These are phyloP conservation scores for Plasmodium cynomolgi DNA, from an alignment of 169 alveolate species.

Conservation along the genomic window DNA sequence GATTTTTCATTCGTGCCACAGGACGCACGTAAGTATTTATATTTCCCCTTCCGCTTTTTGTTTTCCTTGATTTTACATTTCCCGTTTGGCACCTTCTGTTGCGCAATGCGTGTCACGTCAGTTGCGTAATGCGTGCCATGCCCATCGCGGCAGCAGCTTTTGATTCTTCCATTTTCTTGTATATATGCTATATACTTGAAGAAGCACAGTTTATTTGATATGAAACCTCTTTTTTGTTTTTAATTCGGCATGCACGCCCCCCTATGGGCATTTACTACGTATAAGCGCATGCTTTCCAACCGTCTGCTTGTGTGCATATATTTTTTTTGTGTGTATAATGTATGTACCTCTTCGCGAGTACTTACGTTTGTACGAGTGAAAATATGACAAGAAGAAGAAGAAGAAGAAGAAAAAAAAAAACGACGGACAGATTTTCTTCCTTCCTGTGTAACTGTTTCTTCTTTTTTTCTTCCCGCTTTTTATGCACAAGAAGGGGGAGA, in stretches of 20 bases:
- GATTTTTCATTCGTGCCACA: not conserved
- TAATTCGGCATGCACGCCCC: not conserved
- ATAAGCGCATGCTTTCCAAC: not conserved
- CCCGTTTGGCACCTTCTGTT: not conserved
- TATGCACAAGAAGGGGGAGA: not conserved
- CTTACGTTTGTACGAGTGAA: not conserved
- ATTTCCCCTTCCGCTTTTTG: not conserved
- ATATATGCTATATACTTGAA: not conserved
- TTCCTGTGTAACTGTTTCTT: not conserved
- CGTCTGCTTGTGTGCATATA: not conserved
- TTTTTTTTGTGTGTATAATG: not conserved
- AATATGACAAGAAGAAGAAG: not conserved
- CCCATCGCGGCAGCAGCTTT: not conserved
- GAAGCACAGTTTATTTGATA: not conserved
- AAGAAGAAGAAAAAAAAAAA: not conserved
- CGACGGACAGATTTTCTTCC: not conserved
- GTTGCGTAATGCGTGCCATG: not conserved
- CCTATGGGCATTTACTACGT: not conserved
- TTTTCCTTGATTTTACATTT: not conserved
- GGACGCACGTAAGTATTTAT: not conserved
- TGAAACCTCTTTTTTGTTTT: not conserved
- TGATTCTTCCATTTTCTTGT: not conserved
- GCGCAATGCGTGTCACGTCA: not conserved
- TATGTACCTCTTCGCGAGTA: not conserved
- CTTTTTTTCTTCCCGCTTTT: slow-evolving; percentile 1